Evolutionary conservation across 108 stramenopile species (phyloP).

Genomic region (Cyclotella choctawhatcheeana): DNA sequence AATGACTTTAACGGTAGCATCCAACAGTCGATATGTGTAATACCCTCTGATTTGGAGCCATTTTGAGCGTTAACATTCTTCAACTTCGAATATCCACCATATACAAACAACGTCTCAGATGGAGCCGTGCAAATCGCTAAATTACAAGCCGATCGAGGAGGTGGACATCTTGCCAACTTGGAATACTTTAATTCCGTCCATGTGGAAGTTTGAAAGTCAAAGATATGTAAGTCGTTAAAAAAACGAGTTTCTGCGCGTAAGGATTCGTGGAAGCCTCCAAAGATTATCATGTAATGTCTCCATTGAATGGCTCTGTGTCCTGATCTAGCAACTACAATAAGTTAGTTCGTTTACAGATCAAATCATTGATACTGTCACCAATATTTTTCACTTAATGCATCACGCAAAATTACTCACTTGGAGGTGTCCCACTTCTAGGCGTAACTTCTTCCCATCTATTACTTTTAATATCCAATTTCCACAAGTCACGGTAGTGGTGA

Average conservation of each 20-base stretch:
- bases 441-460: conserved; percentile 86
- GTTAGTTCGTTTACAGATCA: neutral
- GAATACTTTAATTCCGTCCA: conserved; percentile 86
- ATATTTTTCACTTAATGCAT: neutral
- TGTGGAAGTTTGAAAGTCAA: conserved; percentile 75
- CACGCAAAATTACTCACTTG: conserved; percentile 10
- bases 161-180: conserved; percentile 74
- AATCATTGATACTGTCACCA: neutral
- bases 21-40: conserved; percentile 88
- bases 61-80: conserved; percentile 53
- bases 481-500: conserved; percentile 95
- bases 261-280: conserved; percentile 97
- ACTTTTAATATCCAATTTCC: conserved; percentile 87
- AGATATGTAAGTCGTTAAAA: conserved; percentile 84
- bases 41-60: conserved; percentile 65
- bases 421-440: conserved; percentile 65
- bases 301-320: conserved; percentile 91
- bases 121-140: conserved; percentile 54
- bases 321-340: conserved; percentile 65
- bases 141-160: conserved; percentile 83
- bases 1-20: conserved; percentile 74
- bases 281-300: conserved; percentile 93
- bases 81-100: conserved; percentile 88
- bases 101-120: conserved; percentile 66
- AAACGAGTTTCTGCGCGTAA: conserved; percentile 70